phyloP scores from a whole-genome alignment of 208 protist species.

The Angomonas desouzai region DNA sequence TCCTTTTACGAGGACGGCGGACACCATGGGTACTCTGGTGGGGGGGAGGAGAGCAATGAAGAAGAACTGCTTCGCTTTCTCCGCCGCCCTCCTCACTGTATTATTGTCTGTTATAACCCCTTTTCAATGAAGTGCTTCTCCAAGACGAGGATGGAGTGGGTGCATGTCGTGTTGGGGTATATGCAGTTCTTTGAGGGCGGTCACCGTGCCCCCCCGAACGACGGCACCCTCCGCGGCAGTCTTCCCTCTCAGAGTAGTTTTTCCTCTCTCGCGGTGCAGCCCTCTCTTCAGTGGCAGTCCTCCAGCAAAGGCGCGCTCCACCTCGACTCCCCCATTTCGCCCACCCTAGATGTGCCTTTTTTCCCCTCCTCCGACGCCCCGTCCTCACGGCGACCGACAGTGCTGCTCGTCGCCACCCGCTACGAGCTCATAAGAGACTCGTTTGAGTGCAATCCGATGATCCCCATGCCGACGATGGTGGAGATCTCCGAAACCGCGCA shows the following conservation, averaged over 20 bases:
- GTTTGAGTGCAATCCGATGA: conserved; percentile 28
- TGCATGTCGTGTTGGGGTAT: conserved; percentile 13
- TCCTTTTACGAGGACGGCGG: not conserved
- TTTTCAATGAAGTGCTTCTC: conserved; percentile 31
- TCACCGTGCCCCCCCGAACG: too few relatives aligned
- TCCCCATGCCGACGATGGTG: conserved; percentile 18
- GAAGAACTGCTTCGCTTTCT: conserved; percentile 10
- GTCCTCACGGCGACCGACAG: conserved; percentile 13
- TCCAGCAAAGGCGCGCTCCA: too few relatives aligned
- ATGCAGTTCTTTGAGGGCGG: not conserved
- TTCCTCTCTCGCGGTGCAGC: conserved; percentile 6
- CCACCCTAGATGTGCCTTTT: conserved; percentile 10
- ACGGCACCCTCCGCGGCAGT: not conserved
- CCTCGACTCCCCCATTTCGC: conserved; percentile 2
- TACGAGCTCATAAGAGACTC: conserved; percentile 32
- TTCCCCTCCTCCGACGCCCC: not conserved
- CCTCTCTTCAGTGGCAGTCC: not conserved
- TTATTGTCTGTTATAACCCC: conserved; percentile 30
- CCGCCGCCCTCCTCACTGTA: conserved; percentile 22
- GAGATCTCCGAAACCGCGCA: conserved; percentile 36
- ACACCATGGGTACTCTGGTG: too few relatives aligned
- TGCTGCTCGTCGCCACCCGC: conserved; percentile 34
- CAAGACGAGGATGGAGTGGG: conserved; percentile 29
- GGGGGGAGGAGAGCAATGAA: not conserved
- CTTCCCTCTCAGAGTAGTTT: not conserved